Evolutionary conservation across 176 grass and related monocot genomes (phyloP).

Genomic region (Stipa capillata): DNA sequence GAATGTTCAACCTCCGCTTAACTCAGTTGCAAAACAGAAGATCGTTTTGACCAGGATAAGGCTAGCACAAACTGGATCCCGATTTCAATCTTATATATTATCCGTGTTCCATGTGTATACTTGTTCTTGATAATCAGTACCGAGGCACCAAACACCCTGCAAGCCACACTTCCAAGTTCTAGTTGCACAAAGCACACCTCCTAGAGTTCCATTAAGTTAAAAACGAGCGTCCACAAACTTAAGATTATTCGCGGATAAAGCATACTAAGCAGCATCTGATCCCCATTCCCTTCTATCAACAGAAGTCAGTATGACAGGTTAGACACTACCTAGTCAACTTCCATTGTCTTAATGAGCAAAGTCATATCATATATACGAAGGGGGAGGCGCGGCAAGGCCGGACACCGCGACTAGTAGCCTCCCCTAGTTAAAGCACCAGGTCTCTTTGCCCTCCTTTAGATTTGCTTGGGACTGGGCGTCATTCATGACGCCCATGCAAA

Average conservation of each 20-base stretch:
- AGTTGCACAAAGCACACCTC: constrained; percentile 48
- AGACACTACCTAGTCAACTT: constrained; percentile 55
- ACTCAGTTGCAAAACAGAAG: too few species aligned
- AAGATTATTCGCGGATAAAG: constrained; percentile 61
- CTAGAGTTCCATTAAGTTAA: constrained; percentile 60
- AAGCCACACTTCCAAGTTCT: constrained; percentile 23
- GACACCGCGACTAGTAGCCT: constrained; percentile 8
- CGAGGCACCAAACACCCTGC: constrained; percentile 2
- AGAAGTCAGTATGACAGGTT: constrained; percentile 72
- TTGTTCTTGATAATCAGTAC: not conserved
- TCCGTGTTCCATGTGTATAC: constrained; percentile 7
- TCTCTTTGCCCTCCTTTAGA: constrained; percentile 14
- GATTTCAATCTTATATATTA: not conserved
- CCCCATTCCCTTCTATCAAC: constrained; percentile 77
- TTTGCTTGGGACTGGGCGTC: not conserved
- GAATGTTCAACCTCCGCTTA: too few species aligned
- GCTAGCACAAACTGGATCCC: not conserved
- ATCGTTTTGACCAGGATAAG: not conserved
- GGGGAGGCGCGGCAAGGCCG: constrained; percentile 14
- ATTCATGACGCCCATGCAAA: constrained; percentile 59
- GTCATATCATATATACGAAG: constrained; percentile 52
- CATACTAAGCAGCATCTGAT: constrained; percentile 65
- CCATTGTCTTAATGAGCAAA: constrained; percentile 48
- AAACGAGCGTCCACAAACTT: constrained; percentile 41
- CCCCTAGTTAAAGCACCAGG: constrained; percentile 43